Conservation (phyloP, 164 flowering plant species). For the Sedum album region DNA sequence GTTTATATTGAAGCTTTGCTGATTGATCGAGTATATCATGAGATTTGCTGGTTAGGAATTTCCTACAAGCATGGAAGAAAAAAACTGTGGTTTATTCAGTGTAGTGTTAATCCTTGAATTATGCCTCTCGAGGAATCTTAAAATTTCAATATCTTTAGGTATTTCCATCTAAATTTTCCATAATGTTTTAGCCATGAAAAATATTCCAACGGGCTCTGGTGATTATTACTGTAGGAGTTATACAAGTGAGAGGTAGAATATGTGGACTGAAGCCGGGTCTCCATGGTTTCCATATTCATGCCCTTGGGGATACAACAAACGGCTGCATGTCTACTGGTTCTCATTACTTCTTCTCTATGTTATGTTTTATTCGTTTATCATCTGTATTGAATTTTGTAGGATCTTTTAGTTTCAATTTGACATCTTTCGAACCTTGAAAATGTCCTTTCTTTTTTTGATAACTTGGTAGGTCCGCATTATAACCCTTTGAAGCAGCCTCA, state of each 20-base stretch:
- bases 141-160: not conserved
- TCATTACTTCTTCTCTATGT: not conserved
- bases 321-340: constrained; percentile 98
- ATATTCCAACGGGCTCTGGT: not conserved
- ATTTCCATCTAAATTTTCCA: not conserved
- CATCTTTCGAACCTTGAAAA: not conserved
- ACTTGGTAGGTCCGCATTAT: constrained; percentile 51
- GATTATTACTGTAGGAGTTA: not conserved
- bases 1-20: not conserved
- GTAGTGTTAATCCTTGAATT: not conserved
- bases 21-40: not conserved
- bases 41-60: too few relatives aligned
- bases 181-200: too few relatives aligned
- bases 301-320: constrained; percentile 96
- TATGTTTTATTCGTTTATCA: not conserved
- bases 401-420: constrained; percentile 16
- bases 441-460: not conserved
- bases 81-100: not conserved
- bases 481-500: constrained; percentile 83
- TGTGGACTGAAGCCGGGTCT: constrained; percentile 84
- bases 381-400: not conserved
- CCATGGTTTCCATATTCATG: constrained; percentile 96
- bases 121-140: not conserved
- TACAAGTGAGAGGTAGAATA: constrained; percentile 53
- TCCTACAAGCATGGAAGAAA: too few relatives aligned